Evolutionary conservation across 257 asterid genomes (phyloP), one percentile per base, ranked within the genome.

Genomic region (Handroanthus guayacan): DNA sequence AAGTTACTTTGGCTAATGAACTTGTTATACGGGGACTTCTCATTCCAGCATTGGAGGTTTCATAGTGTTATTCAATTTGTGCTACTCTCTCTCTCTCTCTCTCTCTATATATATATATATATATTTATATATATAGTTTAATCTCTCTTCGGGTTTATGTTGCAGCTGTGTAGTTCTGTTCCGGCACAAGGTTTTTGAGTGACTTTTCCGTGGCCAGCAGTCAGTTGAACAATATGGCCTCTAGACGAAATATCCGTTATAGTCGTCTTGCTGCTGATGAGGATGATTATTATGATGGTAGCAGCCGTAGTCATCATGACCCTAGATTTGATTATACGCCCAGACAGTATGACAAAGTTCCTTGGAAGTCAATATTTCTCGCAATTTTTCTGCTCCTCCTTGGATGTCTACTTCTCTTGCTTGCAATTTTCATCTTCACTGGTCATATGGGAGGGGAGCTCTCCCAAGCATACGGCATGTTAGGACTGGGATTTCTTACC

Each of bases 401-500:
- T n/a, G 99, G 99, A 48, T 91, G 95, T 65, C 54, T 92, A 69
- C 96, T 92, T 78, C 90, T 92, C 78, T 81, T 87, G 74, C 88
- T 95, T 68, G 84, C 97, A 2, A 31, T 82, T 71, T 95, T 89
- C 88, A 91, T 92, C 82, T 83, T 92, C 90, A 86, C 94, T 6
- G 96, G 98, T 68, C 99, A 95, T 89, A 89, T 95, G 97, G 92
- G 77, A 62, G 98, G 98, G 54, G 98, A 95, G 44, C 69, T 55
- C 60, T 84, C 97, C 65, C 98, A 95, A 84, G 97, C 96, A 31
- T 88, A 89, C 75, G 96, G 96, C 79, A 90, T 95, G 78, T 83
- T 95, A 66, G 97, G 90, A 56, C 90, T 95, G 25, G 98, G 99
- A 41, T 25, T 89, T 31, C 93, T 91, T 45, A 78, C 97, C 71